Base-by-base conservation (phyloP, 176 grass and related monocot species). In the Oryza punctata region DNA sequence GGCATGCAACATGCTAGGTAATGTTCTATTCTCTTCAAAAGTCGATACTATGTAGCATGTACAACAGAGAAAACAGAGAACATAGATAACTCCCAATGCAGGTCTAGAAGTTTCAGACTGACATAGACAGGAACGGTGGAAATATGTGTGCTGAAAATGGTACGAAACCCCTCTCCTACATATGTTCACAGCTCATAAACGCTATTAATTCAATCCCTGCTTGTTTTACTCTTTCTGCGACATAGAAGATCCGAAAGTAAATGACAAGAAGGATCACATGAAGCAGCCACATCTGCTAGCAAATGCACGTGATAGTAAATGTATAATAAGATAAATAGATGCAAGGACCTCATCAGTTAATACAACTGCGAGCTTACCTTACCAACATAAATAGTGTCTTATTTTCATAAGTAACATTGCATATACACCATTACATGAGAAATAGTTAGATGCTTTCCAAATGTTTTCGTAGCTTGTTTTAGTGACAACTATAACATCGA, bases 381-480 rank as follows among this genome's bases (percentile, higher is more conserved):
- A 73, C 44, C 21, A 66, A 84, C 61, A 78, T 82, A 65, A n/a
- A 72, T 30, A 38, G 77, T 70, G 40, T 33, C 35, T 27, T 38
- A 38, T 45, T 67, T 29, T 72, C 37, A 38, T 38, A 8, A 81
- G 43, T 30, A 74, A 43, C 25, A 35, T 23, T 61, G 67, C 74
- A 59, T 43, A 85, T 66, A 72, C 54, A 27, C 40, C 29, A 66
- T 77, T 54, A 29, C 54, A 89, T 43, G 43, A 89, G 64, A 76
- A 81, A 77, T 19, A 23, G 7, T 29, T 11, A 18, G 14, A 43
- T 60, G 10, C 24, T 72, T 69, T 41, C 23, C 28, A 70, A 76
- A 40, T 14, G 4, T 44, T 81, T 47, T 66, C 18, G 16, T 76
- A 65, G 25, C 24, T 71, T 85, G 46, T 19, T 19, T 44, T 38